A percentile compares a stretch with the other conserved stretches of the same genome.
Conservation (phyloP, 2,329 filamentous ascomycete species). For the Monilinia vaccinii-corymbosi region DNA sequence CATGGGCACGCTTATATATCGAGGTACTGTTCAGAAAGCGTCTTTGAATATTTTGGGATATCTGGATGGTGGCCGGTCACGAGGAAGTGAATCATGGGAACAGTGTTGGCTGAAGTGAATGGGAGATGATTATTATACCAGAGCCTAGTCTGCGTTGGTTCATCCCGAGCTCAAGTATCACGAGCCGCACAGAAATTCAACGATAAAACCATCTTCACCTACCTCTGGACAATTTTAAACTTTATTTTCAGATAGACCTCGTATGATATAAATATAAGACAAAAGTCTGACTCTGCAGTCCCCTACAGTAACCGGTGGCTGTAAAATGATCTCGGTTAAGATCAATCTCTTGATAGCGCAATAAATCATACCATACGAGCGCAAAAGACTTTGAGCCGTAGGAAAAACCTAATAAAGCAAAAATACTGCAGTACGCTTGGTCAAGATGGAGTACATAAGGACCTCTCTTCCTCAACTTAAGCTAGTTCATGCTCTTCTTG, state of each 20-base stretch:
- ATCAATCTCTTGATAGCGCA: neutral
- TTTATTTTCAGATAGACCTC: neutral
- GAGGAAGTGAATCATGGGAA: neutral
- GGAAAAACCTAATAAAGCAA: neutral
- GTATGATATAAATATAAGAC: neutral
- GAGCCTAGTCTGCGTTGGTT: neutral
- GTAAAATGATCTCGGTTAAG: neutral
- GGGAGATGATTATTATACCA: neutral
- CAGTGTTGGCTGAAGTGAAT: neutral
- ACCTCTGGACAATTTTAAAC: neutral
- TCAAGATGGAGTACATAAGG: neutral
- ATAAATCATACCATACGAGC: neutral
- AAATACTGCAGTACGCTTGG: neutral
- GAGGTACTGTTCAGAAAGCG: neutral
- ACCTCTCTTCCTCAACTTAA: neutral
- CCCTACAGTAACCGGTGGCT: neutral
- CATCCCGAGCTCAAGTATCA: neutral
- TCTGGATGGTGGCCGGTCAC: neutral
- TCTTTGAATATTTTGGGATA: neutral
- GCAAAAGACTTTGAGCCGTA: neutral
- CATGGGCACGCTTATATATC: too few relatives aligned
- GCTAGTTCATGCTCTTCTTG: neutral
- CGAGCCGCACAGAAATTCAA: neutral
- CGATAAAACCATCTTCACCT: neutral
- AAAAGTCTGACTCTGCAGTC: neutral